A percentile compares a stretch with the other conserved stretches of the same genome.
These are phyloP conservation scores for Dictyostelium capitatum DNA, from an alignment of 78 protist genomes.

Conservation along the genomic window DNA sequence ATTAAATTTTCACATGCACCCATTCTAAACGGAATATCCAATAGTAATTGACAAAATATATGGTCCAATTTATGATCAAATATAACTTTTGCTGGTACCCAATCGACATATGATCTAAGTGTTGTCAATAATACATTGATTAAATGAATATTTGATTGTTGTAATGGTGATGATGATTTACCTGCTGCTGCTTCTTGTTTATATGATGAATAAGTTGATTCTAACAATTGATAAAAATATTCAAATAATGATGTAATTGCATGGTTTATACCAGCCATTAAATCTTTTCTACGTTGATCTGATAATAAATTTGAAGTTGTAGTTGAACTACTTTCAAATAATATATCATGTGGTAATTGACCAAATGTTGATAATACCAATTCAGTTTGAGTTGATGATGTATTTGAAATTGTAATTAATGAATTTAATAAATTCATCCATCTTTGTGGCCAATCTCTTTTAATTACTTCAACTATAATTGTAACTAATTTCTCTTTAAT, in stretches of 20 bases:
- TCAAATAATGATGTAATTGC: conserved; percentile 51
- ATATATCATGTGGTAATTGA: conserved; percentile 72
- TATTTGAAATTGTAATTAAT: conserved; percentile 27
- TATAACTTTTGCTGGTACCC: conserved; percentile 58
- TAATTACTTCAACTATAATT: conserved; percentile 72
- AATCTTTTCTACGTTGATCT: conserved; percentile 71
- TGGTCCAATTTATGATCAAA: conserved; percentile 51
- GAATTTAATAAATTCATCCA: conserved; percentile 72
- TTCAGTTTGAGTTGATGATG: conserved; percentile 53
- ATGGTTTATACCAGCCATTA: conserved; percentile 63
- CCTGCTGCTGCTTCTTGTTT: neutral
- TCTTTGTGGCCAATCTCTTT: conserved; percentile 84
- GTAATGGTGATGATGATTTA: neutral
- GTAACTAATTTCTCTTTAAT: conserved; percentile 78
- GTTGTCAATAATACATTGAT: conserved; percentile 18
- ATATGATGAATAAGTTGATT: conserved; percentile 15
- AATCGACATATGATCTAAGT: conserved; percentile 42
- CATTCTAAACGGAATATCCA: conserved; percentile 53
- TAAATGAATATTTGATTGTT: conserved; percentile 8
- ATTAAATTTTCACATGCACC: conserved; percentile 25
- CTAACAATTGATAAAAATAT: conserved; percentile 32
- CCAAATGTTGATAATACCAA: conserved; percentile 51
- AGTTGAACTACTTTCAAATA: conserved; percentile 19
- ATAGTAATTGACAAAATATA: conserved; percentile 52
- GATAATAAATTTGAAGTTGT: conserved; percentile 1